Conservation (phyloP, 345 rosid genomes). For the Stellera chamaejasme region DNA sequence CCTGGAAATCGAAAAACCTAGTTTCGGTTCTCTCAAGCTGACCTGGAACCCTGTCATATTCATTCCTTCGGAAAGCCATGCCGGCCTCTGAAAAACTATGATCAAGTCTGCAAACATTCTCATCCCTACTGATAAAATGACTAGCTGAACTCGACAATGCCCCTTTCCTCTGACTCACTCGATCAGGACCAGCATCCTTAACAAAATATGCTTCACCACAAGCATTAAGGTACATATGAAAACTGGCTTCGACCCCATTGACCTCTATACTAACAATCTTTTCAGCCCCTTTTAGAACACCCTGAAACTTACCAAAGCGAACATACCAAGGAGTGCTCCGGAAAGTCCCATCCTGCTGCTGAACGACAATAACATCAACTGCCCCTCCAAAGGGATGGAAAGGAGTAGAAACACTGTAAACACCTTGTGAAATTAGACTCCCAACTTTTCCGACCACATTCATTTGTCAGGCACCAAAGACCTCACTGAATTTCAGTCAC, state of each 20-base stretch:
- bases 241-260: conserved; percentile 60
- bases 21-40: conserved; percentile 46
- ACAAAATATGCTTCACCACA: conserved; percentile 83
- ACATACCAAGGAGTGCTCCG: conserved; percentile 85
- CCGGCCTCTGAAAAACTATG: conserved; percentile 60
- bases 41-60: conserved; percentile 24
- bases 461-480: conserved; percentile 32
- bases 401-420: conserved; percentile 77
- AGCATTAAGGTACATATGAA: conserved; percentile 77
- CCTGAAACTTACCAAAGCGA: conserved; percentile 84
- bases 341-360: conserved; percentile 70
- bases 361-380: conserved; percentile 77
- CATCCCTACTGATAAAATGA: conserved; percentile 13
- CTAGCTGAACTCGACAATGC: conserved; percentile 11
- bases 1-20: conserved; percentile 62
- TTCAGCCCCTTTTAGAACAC: conserved; percentile 74
- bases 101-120: conserved; percentile 29
- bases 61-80: conserved; percentile 28
- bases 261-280: conserved; percentile 61
- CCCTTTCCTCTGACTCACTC: conserved; percentile 19
- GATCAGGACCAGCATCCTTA: conserved; percentile 49
- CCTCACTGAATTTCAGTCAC: neutral
- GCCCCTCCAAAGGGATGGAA: conserved; percentile 94
- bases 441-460: conserved; percentile 76
- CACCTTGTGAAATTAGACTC: conserved; percentile 70